A percentile compares a stretch with the other conserved stretches of the same genome.
These are phyloP conservation scores for Bolboschoenus planiculmis DNA, from an alignment of 176 grass and related monocot genomes.

Conservation along the genomic window DNA sequence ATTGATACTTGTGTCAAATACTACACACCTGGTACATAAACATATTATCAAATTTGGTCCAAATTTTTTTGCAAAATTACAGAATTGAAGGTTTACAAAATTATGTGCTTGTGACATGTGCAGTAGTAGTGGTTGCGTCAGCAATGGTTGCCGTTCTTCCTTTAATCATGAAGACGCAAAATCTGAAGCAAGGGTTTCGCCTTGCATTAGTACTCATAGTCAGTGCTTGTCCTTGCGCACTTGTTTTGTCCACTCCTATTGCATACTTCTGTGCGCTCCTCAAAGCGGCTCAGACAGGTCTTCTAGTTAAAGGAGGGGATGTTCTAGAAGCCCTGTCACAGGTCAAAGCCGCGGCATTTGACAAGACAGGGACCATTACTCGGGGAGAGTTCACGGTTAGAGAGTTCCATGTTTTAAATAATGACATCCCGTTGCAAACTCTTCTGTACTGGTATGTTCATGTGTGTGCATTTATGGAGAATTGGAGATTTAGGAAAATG, in stretches of 20 bases:
- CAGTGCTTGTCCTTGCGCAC: slow-evolving; percentile 69
- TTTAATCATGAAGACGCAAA: slow-evolving; percentile 8
- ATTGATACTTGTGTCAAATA: slow-evolving; percentile 67
- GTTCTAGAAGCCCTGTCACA: slow-evolving; percentile 46
- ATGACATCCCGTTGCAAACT: slow-evolving; percentile 1
- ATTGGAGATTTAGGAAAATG: not conserved
- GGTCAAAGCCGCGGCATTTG: slow-evolving; percentile 45
- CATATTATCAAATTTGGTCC: not conserved
- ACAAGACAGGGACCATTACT: slow-evolving; percentile 79
- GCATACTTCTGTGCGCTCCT: slow-evolving; percentile 63
- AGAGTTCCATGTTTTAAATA: slow-evolving; percentile 28
- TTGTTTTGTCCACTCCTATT: slow-evolving; percentile 67
- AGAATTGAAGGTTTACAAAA: not conserved
- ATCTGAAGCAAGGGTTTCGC: slow-evolving; percentile 31
- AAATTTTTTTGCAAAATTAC: slow-evolving; percentile 2
- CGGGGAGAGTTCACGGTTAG: slow-evolving; percentile 51
- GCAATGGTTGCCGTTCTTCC: slow-evolving; percentile 37
- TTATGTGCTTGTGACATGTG: not conserved
- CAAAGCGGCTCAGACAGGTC: slow-evolving; percentile 47
- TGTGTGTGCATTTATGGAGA: not conserved
- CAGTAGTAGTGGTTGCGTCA: slow-evolving; percentile 42
- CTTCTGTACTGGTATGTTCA: slow-evolving; percentile 60
- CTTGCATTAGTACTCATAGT: slow-evolving; percentile 59
- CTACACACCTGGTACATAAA: slow-evolving; percentile 51
- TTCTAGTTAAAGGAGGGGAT: slow-evolving; percentile 72